Base-by-base conservation (phyloP, 805 yeast genomes). In the Dipodascus geniculatus region DNA sequence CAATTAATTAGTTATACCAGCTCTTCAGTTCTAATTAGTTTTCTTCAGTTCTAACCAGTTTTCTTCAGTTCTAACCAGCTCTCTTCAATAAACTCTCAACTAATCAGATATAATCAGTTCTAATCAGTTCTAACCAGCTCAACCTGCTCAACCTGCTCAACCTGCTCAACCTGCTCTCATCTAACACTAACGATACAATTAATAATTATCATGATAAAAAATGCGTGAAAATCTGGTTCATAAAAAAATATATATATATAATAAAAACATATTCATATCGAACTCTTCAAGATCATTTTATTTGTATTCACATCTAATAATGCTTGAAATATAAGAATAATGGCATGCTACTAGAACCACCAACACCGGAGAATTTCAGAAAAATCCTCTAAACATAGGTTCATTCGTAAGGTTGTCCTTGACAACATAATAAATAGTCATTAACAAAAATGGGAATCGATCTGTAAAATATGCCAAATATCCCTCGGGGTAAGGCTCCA, bases 401-500 rank as follows among this genome's bases (percentile, higher is more conserved):
- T 89, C 96, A 22, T 79, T 75, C n/a, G 68, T 70, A 58, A 88
- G 66, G 56, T 81, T 73, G 51, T 73, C 72, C 54, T 73, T 73
- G 24, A 85, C 81, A 58, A 86, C 74, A 52, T 72, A 71, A 68
- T 87, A 89, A 6, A 85, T 78, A 60, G 80, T 83, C 81, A 91
- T 79, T 61, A 93, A 68, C 60, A 93, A 67, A 53, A 76, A 74
- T 1, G 99, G 99, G 64, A 91, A 93, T 63, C 81, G 77, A 24
- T 66, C 63, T 48, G 80, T 79, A 68, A 88, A 93, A 65, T 86
- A 93, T 48, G 72, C 68, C 67, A 87, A 85, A 65, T 87, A 93
- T 0, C 95, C 96, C 51, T 80, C 80, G 0, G 97, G 96, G 23
- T 88, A 69, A 0, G 91, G 84, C 19, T 87, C 83, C 79, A 93